Evolutionary conservation across 2,329 filamentous ascomycete species (phyloP).

Genomic region (Dactylellina leptospora): DNA sequence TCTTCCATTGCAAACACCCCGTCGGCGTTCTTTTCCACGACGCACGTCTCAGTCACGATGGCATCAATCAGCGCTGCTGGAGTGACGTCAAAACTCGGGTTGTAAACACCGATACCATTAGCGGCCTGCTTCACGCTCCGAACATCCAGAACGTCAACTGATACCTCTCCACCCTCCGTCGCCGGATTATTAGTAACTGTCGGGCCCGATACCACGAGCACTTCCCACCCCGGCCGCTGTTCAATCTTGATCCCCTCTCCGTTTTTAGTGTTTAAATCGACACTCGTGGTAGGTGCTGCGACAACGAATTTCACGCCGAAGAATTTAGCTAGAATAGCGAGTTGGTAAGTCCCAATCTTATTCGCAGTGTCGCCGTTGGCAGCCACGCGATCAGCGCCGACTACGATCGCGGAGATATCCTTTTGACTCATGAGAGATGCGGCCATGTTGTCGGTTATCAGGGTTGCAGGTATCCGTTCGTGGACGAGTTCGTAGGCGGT

Average conservation of each 20-base stretch:
- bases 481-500: conserved; percentile 97
- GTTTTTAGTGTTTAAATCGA: conserved; percentile 81
- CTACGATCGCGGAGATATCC: conserved; percentile 82
- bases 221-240: conserved; percentile 80
- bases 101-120: conserved; percentile 85
- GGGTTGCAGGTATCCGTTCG: conserved; percentile 86
- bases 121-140: conserved; percentile 60
- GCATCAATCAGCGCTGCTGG: conserved; percentile 88
- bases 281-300: conserved; percentile 91
- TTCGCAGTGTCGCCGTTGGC: conserved; percentile 98
- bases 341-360: conserved; percentile 94
- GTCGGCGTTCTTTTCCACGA: conserved; percentile 47
- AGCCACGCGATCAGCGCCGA: conserved; percentile 93
- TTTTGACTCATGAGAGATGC: conserved; percentile 79
- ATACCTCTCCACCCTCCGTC: conserved; percentile 70
- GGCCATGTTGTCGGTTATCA: conserved; percentile 97
- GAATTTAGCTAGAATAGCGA: conserved; percentile 86
- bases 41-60: conserved; percentile 79
- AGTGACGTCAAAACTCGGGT: conserved; percentile 95
- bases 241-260: conserved; percentile 89
- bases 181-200: conserved; percentile 25
- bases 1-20: conserved; percentile 38
- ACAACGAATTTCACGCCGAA: conserved; percentile 95
- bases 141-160: conserved; percentile 62
- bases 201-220: conserved; percentile 61